Conservation (phyloP, 352 stramenopile genomes). For the Halophytophthora polymorphica region DNA sequence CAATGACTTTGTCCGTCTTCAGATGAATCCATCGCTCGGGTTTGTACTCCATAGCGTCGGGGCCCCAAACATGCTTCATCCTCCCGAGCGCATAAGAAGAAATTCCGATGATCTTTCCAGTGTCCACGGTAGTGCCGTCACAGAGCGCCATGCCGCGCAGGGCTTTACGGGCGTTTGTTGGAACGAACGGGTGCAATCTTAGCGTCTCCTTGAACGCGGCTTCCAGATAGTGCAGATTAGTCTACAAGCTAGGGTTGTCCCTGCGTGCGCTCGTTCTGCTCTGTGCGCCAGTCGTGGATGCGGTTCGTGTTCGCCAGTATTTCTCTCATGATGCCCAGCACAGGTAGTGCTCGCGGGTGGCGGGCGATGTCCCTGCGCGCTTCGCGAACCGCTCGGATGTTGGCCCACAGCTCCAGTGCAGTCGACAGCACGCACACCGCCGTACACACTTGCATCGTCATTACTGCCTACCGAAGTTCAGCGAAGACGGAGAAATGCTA, state of each 20-base stretch:
- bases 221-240: conserved; percentile 36
- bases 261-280: conserved; percentile 19
- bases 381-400: too few species aligned
- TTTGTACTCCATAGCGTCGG: conserved; percentile 38
- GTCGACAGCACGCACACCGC: too few species aligned
- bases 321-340: too few species aligned
- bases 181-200: conserved; percentile 23
- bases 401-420: too few species aligned
- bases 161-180: conserved; percentile 29
- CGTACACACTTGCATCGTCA: too few species aligned
- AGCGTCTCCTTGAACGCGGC: conserved; percentile 38
- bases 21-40: conserved; percentile 41
- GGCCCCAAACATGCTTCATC: conserved; percentile 33
- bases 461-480: too few species aligned
- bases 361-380: too few species aligned
- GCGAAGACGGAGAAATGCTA: too few species aligned
- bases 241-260: conserved; percentile 27
- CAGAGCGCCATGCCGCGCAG: conserved; percentile 35
- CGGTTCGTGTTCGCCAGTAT: too few species aligned
- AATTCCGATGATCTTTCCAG: conserved; percentile 27
- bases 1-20: conserved; percentile 18
- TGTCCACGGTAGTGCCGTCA: conserved; percentile 34
- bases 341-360: too few species aligned
- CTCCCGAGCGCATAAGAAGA: conserved; percentile 39
- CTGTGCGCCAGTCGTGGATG: conserved; percentile 32